These are phyloP conservation scores for Phytophthora pini DNA, from an alignment of 352 stramenopile species.

Conservation along the genomic window DNA sequence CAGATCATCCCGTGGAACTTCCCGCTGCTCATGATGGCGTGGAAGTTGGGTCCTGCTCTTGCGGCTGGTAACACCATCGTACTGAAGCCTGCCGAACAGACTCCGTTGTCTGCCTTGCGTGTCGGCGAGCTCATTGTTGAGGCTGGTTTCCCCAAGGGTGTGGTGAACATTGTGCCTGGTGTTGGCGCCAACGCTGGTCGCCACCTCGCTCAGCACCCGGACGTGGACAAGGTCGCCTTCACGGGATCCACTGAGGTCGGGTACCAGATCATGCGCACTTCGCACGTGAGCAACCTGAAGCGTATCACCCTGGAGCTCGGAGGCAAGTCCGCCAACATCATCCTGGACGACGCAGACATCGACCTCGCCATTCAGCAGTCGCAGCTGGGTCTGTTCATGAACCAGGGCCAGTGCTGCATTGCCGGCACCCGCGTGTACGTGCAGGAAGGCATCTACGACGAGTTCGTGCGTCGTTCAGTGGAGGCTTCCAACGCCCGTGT, in stretches of 20 bases:
- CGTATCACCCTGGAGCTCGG: conserved; percentile 75
- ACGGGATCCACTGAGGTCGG: conserved; percentile 75
- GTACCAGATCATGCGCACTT: conserved; percentile 58
- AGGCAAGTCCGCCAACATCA: conserved; percentile 79
- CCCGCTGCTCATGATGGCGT: conserved; percentile 94
- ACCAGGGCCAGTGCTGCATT: conserved; percentile 88
- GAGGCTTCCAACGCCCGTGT: conserved; percentile 54
- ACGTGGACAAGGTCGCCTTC: conserved; percentile 85
- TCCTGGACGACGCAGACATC: conserved; percentile 71
- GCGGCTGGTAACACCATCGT: conserved; percentile 92
- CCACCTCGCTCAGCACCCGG: conserved; percentile 44
- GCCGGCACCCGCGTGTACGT: conserved; percentile 84
- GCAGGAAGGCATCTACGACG: conserved; percentile 83
- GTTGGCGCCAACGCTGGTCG: conserved; percentile 43
- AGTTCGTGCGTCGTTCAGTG: conserved; percentile 72
- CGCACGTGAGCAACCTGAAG: conserved; percentile 72
- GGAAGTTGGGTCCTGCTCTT: conserved; percentile 92
- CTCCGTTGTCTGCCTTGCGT: conserved; percentile 91
- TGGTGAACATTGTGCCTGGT: conserved; percentile 85
- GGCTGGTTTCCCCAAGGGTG: conserved; percentile 76
- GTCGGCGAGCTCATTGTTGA: conserved; percentile 83
- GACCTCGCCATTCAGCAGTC: conserved; percentile 54
- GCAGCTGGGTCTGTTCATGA: conserved; percentile 76
- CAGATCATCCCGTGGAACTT: conserved; percentile 78
- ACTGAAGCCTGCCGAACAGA: conserved; percentile 95